Base-by-base conservation (phyloP, 2,329 filamentous ascomycete species). In the Pseudocercospora musae region DNA sequence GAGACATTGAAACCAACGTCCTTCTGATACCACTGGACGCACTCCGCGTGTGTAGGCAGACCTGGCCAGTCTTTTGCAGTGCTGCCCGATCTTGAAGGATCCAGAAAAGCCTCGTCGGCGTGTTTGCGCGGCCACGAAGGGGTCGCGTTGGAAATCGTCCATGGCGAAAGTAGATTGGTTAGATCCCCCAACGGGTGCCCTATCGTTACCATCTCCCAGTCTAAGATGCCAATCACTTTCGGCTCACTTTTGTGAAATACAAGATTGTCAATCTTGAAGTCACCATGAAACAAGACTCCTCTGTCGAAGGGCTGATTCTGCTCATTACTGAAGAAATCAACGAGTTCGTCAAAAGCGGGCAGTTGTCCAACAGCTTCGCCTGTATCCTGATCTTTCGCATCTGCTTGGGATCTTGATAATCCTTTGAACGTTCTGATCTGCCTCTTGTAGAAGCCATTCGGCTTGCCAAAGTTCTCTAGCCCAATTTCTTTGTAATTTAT, bases 191-290 rank as follows among this genome's bases (percentile, higher is more conserved):
- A 85, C 1, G 95, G 95, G 75, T 99, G 94, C n/a, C 95, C 95
- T 58, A 97, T 88, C 0, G 95, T 98, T 40, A 92, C 92, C 92
- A 99, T 96, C 80, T 98, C 95, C 94, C 94, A 98, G 79, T 99
- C 95, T 3, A 98, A 79, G 57, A 98, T 93, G 5, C 94, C 95
- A 77, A 98, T 93, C 13, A 98, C 93, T 57, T 87, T 82, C 8
- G 93, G 87, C 75, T 94, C 89, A 0, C 90, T 93, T 79, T 90
- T 90, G 80, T 97, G 91, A 76, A 96, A 99, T 46, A 81, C 79
- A 10, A 82, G 71, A 61, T 82, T 83, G 68, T 82, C 80, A 61
- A 82, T 96, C 81, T 98, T 99, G 82, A 94, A 99, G 77, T 99
- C 95, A 27, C 95, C 95, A 73, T 98, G 95, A 37, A 98, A 88